Evolutionary conservation across 805 yeast genomes (phyloP).

Genomic region (Blastobotrys muscicola): DNA sequence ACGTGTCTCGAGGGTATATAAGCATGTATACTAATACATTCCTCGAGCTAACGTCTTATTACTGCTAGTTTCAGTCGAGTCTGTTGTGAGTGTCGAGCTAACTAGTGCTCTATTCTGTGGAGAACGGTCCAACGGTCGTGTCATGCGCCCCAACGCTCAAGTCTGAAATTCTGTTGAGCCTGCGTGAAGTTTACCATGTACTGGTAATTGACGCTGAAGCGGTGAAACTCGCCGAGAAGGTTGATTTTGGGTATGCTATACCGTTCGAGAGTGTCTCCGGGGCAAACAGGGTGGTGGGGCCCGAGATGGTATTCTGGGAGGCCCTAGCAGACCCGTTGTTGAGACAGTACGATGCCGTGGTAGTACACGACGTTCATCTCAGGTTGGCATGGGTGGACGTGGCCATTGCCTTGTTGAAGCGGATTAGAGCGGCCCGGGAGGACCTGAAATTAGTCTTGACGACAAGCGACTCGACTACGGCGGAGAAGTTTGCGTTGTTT

Average conservation of each 20-base stretch:
- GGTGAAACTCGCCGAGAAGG: background rate
- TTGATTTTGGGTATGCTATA: constrained; percentile 57
- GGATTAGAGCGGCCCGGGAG: constrained; percentile 42
- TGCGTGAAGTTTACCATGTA: too few species aligned
- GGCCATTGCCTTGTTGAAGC: constrained; percentile 55
- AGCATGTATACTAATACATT: too few species aligned
- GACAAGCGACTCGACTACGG: background rate
- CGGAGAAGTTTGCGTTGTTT: background rate
- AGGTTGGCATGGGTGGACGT: constrained; percentile 69
- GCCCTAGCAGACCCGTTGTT: constrained; percentile 50
- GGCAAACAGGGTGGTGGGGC: constrained; percentile 42
- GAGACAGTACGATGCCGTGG: constrained; percentile 56
- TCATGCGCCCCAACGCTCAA: too few species aligned
- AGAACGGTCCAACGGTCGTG: too few species aligned
- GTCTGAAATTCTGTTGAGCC: too few species aligned
- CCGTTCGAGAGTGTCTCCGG: constrained; percentile 55
- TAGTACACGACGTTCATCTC: constrained; percentile 85
- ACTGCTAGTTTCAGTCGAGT: too few species aligned
- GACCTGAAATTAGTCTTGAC: constrained; percentile 33
- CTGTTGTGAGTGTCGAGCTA: too few species aligned
- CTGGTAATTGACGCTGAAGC: background rate
- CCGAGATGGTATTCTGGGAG: constrained; percentile 68
- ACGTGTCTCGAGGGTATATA: too few species aligned
- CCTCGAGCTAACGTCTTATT: too few species aligned
- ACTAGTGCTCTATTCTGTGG: too few species aligned